phyloP scores from a whole-genome alignment of 2,329 filamentous ascomycete species.

The Cytospora schulzeri region DNA sequence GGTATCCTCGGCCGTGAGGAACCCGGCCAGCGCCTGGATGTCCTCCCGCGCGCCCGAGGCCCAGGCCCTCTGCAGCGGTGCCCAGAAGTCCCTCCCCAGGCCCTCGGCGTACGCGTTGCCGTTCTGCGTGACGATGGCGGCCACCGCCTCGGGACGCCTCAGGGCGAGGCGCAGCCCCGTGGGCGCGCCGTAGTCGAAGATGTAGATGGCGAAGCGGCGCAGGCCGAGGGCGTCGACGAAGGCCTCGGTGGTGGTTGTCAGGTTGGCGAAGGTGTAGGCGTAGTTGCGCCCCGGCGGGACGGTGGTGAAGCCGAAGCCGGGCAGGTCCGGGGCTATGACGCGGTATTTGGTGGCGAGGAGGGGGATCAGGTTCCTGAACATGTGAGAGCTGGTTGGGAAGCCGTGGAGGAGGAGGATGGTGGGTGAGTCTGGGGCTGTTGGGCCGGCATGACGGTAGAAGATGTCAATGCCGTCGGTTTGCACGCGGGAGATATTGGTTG shows the following conservation, averaged over 20 bases:
- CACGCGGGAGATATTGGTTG: slow-evolving; percentile 30
- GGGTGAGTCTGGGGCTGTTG: slow-evolving; percentile 32
- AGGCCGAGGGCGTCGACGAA: slow-evolving; percentile 53
- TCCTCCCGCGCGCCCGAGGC: slow-evolving; percentile 37
- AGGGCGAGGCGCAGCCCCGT: slow-evolving; percentile 56
- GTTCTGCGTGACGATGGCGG: slow-evolving; percentile 60
- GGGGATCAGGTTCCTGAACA: slow-evolving; percentile 49
- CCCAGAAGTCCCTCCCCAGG: slow-evolving; percentile 53
- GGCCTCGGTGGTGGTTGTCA: slow-evolving; percentile 49
- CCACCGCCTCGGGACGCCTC: slow-evolving; percentile 47
- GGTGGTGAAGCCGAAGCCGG: slow-evolving; percentile 61
- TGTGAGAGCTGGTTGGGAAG: slow-evolving; percentile 47
- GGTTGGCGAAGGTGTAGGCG: slow-evolving; percentile 55
- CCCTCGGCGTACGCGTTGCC: slow-evolving; percentile 64
- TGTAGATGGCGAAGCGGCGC: slow-evolving; percentile 54
- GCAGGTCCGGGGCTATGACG: slow-evolving; percentile 59
- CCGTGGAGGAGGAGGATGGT: slow-evolving; percentile 48
- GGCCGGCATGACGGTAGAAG: slow-evolving; percentile 45
- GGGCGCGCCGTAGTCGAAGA: slow-evolving; percentile 66
- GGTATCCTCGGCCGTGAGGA: slow-evolving; percentile 44
- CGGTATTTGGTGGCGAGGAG: slow-evolving; percentile 41
- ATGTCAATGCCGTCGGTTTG: slow-evolving; percentile 40
- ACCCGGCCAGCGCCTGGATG: slow-evolving; percentile 39
- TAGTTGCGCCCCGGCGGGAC: slow-evolving; percentile 45
- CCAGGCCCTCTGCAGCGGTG: slow-evolving; percentile 50